Percentiles rank a stretch among this genome's conserved stretches.
Conservation (phyloP, 176 grass and related monocot genomes). For the Elymus sibiricus region DNA sequence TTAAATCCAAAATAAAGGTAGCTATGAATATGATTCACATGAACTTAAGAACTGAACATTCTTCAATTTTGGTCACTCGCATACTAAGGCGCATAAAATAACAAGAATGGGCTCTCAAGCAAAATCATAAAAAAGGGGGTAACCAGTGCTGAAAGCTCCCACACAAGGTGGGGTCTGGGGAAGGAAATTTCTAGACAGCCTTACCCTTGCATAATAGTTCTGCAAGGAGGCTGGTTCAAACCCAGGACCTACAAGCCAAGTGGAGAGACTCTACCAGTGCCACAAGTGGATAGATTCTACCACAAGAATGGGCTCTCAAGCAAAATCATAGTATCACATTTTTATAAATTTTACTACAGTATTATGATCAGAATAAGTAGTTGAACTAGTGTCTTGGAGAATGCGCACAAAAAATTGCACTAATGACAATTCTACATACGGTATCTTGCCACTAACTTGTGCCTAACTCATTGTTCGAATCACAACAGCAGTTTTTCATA, state of each 20-base stretch:
- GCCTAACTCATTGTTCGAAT: neutral
- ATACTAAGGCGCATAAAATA: slow-evolving; percentile 15
- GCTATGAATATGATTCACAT: neutral
- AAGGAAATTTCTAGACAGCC: too few species aligned
- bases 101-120: neutral
- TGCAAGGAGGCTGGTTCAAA: too few species aligned
- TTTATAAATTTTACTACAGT: slow-evolving; percentile 5
- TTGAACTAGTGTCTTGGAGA: slow-evolving; percentile 15
- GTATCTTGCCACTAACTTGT: neutral
- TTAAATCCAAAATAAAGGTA: slow-evolving; percentile 14
- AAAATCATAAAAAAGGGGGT: too few species aligned
- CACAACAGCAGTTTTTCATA: neutral
- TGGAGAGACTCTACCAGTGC: too few species aligned
- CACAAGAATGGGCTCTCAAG: neutral
- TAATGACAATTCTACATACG: neutral
- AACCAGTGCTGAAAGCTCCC: too few species aligned
- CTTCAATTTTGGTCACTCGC: neutral
- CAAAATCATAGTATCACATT: neutral
- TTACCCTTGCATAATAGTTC: too few species aligned
- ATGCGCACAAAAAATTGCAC: neutral
- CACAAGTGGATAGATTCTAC: too few species aligned
- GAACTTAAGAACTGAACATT: neutral
- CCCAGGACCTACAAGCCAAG: too few species aligned
- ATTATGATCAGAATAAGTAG: neutral
- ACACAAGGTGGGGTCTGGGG: too few species aligned